phyloP scores from a whole-genome alignment of 2,329 filamentous ascomycete species.

The Fusarium xyrophilum region DNA sequence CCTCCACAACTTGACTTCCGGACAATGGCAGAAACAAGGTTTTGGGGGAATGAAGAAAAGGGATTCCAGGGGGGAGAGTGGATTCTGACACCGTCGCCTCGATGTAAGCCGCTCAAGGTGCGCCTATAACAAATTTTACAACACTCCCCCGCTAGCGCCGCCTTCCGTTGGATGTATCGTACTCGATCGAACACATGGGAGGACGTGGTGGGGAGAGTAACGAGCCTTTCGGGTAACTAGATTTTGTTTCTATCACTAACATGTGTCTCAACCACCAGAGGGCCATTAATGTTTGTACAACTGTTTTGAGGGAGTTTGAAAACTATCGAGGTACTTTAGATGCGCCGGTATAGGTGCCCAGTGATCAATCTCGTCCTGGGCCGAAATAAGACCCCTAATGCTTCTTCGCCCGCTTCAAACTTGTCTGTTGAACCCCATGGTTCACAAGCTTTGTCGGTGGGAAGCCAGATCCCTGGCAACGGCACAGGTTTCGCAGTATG shows the following conservation, averaged over 20 bases:
- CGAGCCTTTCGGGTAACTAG: conserved; percentile 22
- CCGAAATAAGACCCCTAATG: background rate
- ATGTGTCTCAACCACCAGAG: background rate
- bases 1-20: conserved; percentile 24
- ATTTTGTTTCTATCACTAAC: background rate
- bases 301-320: background rate
- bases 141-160: conserved; percentile 31
- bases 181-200: conserved; percentile 37
- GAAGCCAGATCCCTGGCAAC: conserved; percentile 3
- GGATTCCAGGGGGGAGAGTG: conserved; percentile 21
- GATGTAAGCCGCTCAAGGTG: background rate
- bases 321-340: background rate
- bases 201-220: conserved; percentile 26
- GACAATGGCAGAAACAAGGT: conserved; percentile 29
- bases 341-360: background rate
- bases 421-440: conserved; percentile 9
- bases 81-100: conserved; percentile 15
- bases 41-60: conserved; percentile 33
- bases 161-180: conserved; percentile 22
- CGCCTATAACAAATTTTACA: conserved; percentile 21
- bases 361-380: background rate
- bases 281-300: background rate
- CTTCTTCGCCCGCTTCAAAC: background rate
- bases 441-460: background rate
- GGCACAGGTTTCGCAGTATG: background rate